Percentiles rank a stretch among this genome's conserved stretches.
Evolutionary conservation across 805 yeast species (phyloP).

Genomic region (Pichia paraexigua): DNA sequence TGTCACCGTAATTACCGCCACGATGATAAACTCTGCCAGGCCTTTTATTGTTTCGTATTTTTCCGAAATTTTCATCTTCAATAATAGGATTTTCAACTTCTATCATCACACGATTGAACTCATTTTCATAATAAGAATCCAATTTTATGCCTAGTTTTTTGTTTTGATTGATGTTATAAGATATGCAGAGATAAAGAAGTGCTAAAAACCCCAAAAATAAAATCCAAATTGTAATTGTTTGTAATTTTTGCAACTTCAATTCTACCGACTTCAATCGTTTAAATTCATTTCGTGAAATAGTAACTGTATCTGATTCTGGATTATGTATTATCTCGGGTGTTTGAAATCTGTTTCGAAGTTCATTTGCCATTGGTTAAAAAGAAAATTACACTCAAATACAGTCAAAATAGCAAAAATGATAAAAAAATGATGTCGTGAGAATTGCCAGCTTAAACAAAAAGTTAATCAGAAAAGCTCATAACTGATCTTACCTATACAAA

Average conservation of each 20-base stretch:
- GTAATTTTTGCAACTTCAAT: neutral
- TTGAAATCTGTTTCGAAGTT: neutral
- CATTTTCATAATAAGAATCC: neutral
- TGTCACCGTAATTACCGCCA: conserved; percentile 11
- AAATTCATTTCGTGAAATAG: neutral
- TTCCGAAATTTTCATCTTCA: neutral
- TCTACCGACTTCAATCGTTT: neutral
- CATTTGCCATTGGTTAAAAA: neutral
- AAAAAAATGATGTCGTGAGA: neutral
- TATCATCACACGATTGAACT: neutral
- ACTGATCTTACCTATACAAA: too few relatives aligned
- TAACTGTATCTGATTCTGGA: neutral
- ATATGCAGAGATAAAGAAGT: neutral
- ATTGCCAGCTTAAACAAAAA: neutral
- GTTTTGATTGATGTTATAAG: neutral
- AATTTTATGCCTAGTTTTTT: neutral
- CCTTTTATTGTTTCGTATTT: neutral
- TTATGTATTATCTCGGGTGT: neutral
- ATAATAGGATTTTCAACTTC: neutral
- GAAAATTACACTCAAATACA: too few relatives aligned
- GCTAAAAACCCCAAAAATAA: neutral
- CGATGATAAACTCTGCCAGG: conserved; percentile 11
- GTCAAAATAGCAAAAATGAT: neutral
- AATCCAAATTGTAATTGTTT: neutral
- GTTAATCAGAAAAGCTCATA: too few relatives aligned